Conservation (phyloP, 2,329 filamentous ascomycete genomes). For the Phialophora tarda region DNA sequence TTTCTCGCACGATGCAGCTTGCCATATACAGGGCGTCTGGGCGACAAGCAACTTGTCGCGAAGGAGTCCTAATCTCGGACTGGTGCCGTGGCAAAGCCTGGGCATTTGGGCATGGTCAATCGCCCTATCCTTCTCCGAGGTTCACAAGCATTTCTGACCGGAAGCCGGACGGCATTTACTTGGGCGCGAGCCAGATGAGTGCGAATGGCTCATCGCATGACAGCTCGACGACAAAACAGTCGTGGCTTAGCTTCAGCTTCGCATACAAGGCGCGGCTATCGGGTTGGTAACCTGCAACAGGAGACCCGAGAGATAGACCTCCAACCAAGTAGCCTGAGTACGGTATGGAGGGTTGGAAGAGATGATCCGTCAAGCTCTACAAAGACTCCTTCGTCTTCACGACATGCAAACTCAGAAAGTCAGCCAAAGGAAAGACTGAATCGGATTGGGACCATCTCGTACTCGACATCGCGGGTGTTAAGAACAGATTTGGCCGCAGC, state of each 20-base stretch:
- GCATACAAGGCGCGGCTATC: not conserved
- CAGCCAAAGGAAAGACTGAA: too few species aligned
- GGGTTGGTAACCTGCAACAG: not conserved
- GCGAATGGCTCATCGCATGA: not conserved
- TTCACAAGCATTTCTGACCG: too few species aligned
- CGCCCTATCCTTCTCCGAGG: too few species aligned
- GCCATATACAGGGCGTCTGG: too few species aligned
- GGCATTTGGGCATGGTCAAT: not conserved
- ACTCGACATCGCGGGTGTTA: too few species aligned
- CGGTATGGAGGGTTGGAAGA: not conserved
- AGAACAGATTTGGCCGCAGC: not conserved
- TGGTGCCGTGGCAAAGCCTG: not conserved
- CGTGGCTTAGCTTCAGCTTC: not conserved
- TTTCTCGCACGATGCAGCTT: too few species aligned
- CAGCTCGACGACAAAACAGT: not conserved
- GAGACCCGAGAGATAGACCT: not conserved
- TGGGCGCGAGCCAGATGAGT: not conserved
- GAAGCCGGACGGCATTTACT: too few species aligned
- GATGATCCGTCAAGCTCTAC: not conserved
- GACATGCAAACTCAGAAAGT: not conserved
- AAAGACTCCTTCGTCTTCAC: not conserved
- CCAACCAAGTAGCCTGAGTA: not conserved
- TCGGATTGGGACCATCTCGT: too few species aligned
- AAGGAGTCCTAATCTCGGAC: not conserved
- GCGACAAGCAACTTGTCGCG: not conserved